Evolutionary conservation across 2,329 filamentous ascomycete species (phyloP).

Genomic region (Cladosporium austrohemisphaericum): DNA sequence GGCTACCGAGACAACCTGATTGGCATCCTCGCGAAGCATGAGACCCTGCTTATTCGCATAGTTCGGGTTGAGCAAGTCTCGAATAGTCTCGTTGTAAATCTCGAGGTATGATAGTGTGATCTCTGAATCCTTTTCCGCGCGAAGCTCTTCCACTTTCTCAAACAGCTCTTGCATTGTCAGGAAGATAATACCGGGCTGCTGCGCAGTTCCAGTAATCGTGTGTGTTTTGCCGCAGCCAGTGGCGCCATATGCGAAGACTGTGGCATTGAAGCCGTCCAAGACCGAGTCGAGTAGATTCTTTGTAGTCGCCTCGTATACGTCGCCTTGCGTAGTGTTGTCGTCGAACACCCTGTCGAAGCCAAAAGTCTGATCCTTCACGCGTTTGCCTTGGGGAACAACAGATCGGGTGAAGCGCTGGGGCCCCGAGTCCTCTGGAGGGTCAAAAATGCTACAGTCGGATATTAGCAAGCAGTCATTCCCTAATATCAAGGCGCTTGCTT

Average conservation of each 20-base stretch:
- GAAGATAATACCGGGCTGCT: slow-evolving; percentile 96
- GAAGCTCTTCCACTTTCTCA: slow-evolving; percentile 85
- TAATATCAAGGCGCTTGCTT: slow-evolving; percentile 37
- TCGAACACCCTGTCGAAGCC: slow-evolving; percentile 96
- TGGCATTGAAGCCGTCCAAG: slow-evolving; percentile 96
- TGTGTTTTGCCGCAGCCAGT: slow-evolving; percentile 98
- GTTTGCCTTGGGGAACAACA: slow-evolving; percentile 75
- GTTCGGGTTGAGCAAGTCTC: slow-evolving; percentile 83
- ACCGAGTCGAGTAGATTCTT: slow-evolving; percentile 88
- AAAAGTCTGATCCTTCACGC: slow-evolving; percentile 96
- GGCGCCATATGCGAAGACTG: slow-evolving; percentile 95
- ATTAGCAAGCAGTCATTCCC: slow-evolving; percentile 2
- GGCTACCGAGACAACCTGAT: slow-evolving; percentile 85
- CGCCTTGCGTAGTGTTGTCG: slow-evolving; percentile 84
- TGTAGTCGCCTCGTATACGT: slow-evolving; percentile 93
- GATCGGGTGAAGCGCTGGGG: slow-evolving; percentile 82
- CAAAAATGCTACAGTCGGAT: slow-evolving; percentile 69
- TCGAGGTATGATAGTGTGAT: slow-evolving; percentile 92
- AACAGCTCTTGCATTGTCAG: slow-evolving; percentile 98
- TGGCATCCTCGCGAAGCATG: slow-evolving; percentile 90
- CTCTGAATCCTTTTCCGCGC: slow-evolving; percentile 82
- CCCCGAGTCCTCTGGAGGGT: slow-evolving; percentile 91
- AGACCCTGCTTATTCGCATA: slow-evolving; percentile 76
- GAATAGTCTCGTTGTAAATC: slow-evolving; percentile 99
- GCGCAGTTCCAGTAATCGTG: slow-evolving; percentile 83